Conservation (phyloP, 2,329 filamentous ascomycete species). For the Pezicula rhizophila region DNA sequence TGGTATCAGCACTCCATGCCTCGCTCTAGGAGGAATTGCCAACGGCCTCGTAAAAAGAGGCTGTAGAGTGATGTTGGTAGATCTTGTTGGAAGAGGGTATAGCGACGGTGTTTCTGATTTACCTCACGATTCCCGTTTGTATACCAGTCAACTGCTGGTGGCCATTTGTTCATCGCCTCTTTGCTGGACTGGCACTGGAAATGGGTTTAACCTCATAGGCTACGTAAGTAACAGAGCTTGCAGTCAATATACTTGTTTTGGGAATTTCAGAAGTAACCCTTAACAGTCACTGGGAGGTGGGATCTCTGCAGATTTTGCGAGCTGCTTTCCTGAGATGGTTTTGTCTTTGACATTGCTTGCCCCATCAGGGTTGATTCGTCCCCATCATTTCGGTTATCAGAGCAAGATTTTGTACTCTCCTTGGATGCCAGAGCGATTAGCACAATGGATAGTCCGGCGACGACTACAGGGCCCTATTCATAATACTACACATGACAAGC, state of each 20-base stretch:
- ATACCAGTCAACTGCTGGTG: slow-evolving; percentile 58
- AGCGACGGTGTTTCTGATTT: slow-evolving; percentile 58
- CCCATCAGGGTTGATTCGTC: slow-evolving; percentile 66
- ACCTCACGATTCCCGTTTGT: slow-evolving; percentile 59
- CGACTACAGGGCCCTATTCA: slow-evolving; percentile 5
- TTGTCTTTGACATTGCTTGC: slow-evolving; percentile 69
- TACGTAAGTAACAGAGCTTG: slow-evolving; percentile 37
- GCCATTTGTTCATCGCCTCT: slow-evolving; percentile 58
- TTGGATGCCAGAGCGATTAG: slow-evolving; percentile 44
- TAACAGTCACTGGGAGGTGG: slow-evolving; percentile 64
- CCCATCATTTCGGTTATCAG: slow-evolving; percentile 43
- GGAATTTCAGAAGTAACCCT: no score
- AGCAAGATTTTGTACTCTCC: slow-evolving; percentile 49
- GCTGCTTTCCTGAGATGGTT: slow-evolving; percentile 63
- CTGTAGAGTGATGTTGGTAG: slow-evolving; percentile 75
- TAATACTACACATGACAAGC: neutral
- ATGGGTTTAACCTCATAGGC: slow-evolving; percentile 64
- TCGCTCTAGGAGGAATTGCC: slow-evolving; percentile 62
- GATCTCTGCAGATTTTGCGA: slow-evolving; percentile 63
- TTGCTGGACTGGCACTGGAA: slow-evolving; percentile 42
- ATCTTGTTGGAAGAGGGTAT: slow-evolving; percentile 73
- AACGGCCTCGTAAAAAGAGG: slow-evolving; percentile 58
- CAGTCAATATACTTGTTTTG: no score
- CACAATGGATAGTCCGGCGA: slow-evolving; percentile 11
- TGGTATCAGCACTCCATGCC: slow-evolving; percentile 73